phyloP scores from a whole-genome alignment of 1,284 basidiomycete species.

The Ustilago sp. region DNA sequence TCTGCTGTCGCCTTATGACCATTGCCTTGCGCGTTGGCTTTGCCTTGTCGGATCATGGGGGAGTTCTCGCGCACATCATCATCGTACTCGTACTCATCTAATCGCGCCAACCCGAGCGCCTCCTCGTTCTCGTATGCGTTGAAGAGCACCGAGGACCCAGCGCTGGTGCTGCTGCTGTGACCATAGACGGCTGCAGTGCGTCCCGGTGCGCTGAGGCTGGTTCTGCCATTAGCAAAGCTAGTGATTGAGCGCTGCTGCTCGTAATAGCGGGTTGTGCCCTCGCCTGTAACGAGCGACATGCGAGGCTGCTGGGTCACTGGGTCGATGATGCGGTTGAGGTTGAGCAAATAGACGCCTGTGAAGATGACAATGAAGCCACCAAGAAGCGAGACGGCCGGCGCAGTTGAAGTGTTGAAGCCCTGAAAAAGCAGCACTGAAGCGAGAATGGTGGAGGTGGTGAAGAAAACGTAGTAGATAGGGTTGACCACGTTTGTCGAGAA shows the following conservation, averaged over 20 bases:
- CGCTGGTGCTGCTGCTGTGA: conserved; percentile 44
- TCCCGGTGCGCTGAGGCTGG: conserved; percentile 30
- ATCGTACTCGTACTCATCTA: conserved; percentile 59
- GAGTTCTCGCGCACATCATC: conserved; percentile 36
- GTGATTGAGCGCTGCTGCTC: conserved; percentile 55
- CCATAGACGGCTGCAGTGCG: conserved; percentile 36
- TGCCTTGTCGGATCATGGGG: conserved; percentile 48
- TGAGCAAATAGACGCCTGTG: conserved; percentile 68
- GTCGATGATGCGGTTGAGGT: conserved; percentile 65
- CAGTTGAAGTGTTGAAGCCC: conserved; percentile 90
- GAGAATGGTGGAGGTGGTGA: conserved; percentile 94
- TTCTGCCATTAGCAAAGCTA: conserved; percentile 44
- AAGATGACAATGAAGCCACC: conserved; percentile 69
- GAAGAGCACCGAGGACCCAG: conserved; percentile 57
- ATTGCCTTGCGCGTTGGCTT: conserved; percentile 16
- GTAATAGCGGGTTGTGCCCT: conserved; percentile 55
- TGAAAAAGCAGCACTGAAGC: conserved; percentile 96
- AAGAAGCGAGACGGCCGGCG: conserved; percentile 70
- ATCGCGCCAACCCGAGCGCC: conserved; percentile 55
- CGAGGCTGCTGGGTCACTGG: conserved; percentile 61
- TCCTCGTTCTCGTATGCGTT: conserved; percentile 62
- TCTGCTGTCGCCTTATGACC: conserved; percentile 22
- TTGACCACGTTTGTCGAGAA: conserved; percentile 99
- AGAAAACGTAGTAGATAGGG: conserved; percentile 98
- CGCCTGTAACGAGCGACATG: conserved; percentile 64